Evolutionary conservation across 2,329 filamentous ascomycete species (phyloP), one percentile per base, ranked within the genome.

Genomic region (Amauroascus niger): DNA sequence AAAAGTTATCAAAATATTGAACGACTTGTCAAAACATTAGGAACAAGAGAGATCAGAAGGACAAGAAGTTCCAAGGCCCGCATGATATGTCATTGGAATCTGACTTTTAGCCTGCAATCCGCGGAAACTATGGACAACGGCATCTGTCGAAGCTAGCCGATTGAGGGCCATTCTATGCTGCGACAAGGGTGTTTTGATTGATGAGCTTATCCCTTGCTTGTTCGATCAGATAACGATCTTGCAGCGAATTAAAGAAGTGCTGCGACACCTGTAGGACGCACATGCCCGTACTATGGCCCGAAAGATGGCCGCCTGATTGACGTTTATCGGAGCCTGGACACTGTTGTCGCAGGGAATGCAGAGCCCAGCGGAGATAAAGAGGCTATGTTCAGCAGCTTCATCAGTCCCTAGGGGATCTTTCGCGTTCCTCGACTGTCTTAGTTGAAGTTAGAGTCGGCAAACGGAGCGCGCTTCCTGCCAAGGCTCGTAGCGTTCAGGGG

Each of bases 21-120:
- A 41, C 35, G 16, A 28, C 50, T 30, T 20, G 41, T 39, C 39
- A 52, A 52, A 52, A 52, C 50, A 46, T 52, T 16, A n/a, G 3
- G 30, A 35, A 52, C 7, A 43, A 22, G 18, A 52, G 20, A 46
- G 30, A 52, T 28, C n/a, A 44, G 32, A 51, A 24, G 18, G 28
- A 44, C 40, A 52, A 46, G 41, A 52, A 37, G 50, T 52, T 30
- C 41, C 50, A 52, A 52, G 47, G 41, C 40, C 24, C 39, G 50
- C 50, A 52, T 52, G 43, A 52, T 52, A 52, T 52, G 50, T 46
- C 50, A 37, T 18, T 35, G 14, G 16, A 43, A 24, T 24, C 18
- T 33, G 16, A 14, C 32, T 16, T 33, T 33, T 50, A 22, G 48
- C 13, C 35, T 14, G 26, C 18, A 33, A 28, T 22, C 40, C 28